Base-by-base conservation (phyloP, 495 filamentous ascomycete species). In the Letharia lupina region DNA sequence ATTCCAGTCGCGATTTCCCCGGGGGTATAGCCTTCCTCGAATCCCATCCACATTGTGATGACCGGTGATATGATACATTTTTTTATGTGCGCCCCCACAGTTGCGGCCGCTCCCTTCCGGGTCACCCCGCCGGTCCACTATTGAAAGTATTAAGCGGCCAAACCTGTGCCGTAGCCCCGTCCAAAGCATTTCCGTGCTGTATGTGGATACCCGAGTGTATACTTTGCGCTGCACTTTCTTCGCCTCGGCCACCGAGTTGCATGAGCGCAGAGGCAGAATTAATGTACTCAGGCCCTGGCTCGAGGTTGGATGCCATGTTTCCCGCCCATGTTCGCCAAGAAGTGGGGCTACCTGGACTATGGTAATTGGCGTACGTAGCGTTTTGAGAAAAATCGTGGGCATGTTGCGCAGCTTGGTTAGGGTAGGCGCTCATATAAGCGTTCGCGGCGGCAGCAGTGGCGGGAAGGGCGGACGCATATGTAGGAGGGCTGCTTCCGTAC, bases 321-420 rank as follows among this genome's bases (percentile, higher is more conserved):
- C 72, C 73, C 20, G 72, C 68, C 67, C 69, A 72, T 23, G 67
- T 67, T n/a, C 71, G 73, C 72, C 72, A 73, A 31, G 68, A 70
- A n/a, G 63, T 63, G 37, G 62, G 62, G 35, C 68, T 70, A 37
- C 65, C 68, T 3, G 68, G 65, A 20, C 56, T 31, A 18, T 68
- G 65, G 39, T 31, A 62, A 33, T 60, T 62, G 56, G 41, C 59
- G 44, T 61, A 61, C 12, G 23, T 42, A 15, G 28, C 15, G 35
- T 48, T 45, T 4, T 61, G 44, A 2, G 64, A 7, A 28, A 52
- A 70, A 48, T 37, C 16, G 37, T 50, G 60, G n/a, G 23, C 44
- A 39, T 61, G 50, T 33, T 37, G 64, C 44, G 57, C 47, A 42
- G 58, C 41, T 67, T 65, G 63, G 16, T 57, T 67, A n/a, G 66